Evolutionary conservation across 2,329 filamentous ascomycete genomes (phyloP), one percentile per base, ranked within the genome.

Genomic region (Colletotrichum eleusines): DNA sequence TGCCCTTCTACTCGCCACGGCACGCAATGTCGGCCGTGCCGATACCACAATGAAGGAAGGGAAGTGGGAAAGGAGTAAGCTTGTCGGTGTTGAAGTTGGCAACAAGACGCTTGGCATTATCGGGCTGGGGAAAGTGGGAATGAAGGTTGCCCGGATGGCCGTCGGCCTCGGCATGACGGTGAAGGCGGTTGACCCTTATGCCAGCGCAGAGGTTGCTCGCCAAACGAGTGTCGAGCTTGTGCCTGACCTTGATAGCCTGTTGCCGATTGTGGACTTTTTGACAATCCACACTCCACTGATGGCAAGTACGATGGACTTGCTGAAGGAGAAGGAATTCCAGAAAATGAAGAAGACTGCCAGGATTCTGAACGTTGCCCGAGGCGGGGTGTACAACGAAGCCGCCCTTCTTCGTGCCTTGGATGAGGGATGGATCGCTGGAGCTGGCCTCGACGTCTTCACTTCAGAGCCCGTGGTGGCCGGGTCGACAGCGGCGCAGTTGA

Each of bases 271-370:
- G 1, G 93, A 95, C 79, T 95, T 95, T 77, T 78, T 96, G 72
- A 95, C 93, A 0, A 90, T 95, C 12, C 93, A 96, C 77, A 95
- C 92, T 0, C 94, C 94, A 0, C 84, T 96, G 66, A 88, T 95
- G 69, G 92, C 92, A 7, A 92, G 90, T 7, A 96, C 93, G 0
- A 86, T 91, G 69, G 92, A 93, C 66, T 87, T 96, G 80, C 88
- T 96, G 28, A 88, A 90, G 1, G 88, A 88, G 54, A 80, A 84
- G 0, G 92, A 95, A 78, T 81, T 95, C 11, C 83, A 83, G 28
- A 84, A 84, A 11, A 95, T 96, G 92, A 94, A 93, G 77, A 84
- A 84, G 23, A 91, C 91, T 11, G 90, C 92, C 0, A 86, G 92
- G 4, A 89, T 95, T 8, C 84, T 96, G 63, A 96, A 96, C 72